These are phyloP conservation scores for Tritrichomonas foetus DNA, from an alignment of 208 protist genomes.

Conservation along the genomic window DNA sequence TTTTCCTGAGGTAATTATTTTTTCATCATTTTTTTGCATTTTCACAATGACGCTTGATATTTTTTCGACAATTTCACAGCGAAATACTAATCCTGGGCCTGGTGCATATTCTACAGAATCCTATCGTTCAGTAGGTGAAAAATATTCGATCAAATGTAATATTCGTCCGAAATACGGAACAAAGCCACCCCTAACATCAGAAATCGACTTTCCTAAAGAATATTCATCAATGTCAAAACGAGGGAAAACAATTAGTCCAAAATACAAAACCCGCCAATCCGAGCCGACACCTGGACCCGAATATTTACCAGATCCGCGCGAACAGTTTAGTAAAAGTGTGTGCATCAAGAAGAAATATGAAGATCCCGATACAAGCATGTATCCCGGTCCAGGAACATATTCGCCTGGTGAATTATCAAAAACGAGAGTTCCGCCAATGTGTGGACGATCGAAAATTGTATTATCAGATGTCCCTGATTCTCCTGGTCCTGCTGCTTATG, in stretches of 20 bases:
- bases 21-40: too few species aligned
- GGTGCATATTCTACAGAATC: not conserved
- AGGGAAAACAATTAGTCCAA: not conserved
- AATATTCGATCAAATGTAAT: not conserved
- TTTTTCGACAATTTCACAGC: not conserved
- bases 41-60: not conserved
- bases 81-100: not conserved
- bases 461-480: not conserved
- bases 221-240: not conserved
- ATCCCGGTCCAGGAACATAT: not conserved
- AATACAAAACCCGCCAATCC: not conserved
- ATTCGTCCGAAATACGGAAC: not conserved
- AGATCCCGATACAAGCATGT: not conserved
- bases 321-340: not conserved
- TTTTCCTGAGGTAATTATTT: too few species aligned
- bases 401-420: not conserved
- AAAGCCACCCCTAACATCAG: not conserved
- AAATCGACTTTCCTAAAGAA: not conserved
- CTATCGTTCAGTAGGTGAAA: not conserved
- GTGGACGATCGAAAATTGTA: not conserved
- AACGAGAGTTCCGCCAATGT: not conserved
- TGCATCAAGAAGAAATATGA: not conserved
- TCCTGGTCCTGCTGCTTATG: slow-evolving; percentile 18
- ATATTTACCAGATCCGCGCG: not conserved
- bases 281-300: not conserved